Evolutionary conservation across 169 alveolate species (phyloP).

Genomic region (Perkinsus olseni): DNA sequence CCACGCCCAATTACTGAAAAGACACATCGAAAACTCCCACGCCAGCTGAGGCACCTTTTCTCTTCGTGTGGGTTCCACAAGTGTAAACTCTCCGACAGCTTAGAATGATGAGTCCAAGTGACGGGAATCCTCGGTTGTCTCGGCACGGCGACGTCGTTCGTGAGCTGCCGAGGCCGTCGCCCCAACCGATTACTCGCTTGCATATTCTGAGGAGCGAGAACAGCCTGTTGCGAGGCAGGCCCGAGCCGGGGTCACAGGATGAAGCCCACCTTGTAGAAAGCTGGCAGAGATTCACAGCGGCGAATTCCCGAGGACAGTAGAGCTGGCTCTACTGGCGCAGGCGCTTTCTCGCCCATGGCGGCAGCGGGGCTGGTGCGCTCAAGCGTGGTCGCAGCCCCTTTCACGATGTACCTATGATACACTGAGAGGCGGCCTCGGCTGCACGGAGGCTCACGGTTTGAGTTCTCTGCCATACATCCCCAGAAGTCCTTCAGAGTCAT

Average conservation of each 20-base stretch:
- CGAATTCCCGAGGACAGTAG: not conserved
- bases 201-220: not conserved
- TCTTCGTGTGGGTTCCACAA: not conserved
- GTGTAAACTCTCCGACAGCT: not conserved
- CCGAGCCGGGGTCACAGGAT: too few relatives aligned
- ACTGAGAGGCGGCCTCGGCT: not conserved
- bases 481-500: not conserved
- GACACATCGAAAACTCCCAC: not conserved
- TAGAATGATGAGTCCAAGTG: not conserved
- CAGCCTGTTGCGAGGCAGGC: too few relatives aligned
- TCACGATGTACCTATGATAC: not conserved
- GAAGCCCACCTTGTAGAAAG: too few relatives aligned
- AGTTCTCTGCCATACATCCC: not conserved
- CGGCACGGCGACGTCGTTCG: not conserved
- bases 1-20: not conserved
- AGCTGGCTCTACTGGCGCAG: not conserved
- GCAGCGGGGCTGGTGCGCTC: not conserved
- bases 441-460: not conserved
- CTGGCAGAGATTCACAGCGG: not conserved
- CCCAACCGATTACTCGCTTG: not conserved
- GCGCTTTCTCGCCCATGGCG: not conserved
- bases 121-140: not conserved
- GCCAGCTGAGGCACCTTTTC: not conserved
- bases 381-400: not conserved
- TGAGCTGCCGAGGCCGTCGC: not conserved